Conservation (phyloP, 108 stramenopile species). For the Nannochloropsis granulata region DNA sequence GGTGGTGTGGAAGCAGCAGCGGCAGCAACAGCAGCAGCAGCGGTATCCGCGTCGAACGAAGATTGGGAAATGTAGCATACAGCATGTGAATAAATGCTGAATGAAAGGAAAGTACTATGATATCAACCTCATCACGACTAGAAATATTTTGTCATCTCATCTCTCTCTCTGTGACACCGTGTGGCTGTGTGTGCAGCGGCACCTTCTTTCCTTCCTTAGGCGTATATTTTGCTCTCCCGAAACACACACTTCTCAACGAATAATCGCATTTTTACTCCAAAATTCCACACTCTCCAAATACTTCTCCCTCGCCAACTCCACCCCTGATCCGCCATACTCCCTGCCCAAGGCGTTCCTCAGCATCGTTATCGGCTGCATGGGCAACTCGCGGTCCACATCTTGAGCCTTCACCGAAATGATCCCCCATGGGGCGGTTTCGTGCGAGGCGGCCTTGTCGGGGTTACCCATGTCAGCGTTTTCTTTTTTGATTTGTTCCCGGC, state of each 20-base stretch:
- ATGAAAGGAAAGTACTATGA: too few relatives aligned
- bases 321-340: conserved; percentile 50
- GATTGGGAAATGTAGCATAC: too few relatives aligned
- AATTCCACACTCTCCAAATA: conserved; percentile 23
- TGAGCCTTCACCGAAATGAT: conserved; percentile 95
- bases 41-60: too few relatives aligned
- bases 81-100: too few relatives aligned
- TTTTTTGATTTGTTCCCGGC: conserved; percentile 74
- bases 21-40: too few relatives aligned
- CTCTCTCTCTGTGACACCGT: too few relatives aligned
- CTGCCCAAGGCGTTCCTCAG: conserved; percentile 92
- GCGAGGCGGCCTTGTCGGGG: not conserved
- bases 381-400: conserved; percentile 70
- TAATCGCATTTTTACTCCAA: conserved; percentile 19
- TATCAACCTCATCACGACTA: too few relatives aligned
- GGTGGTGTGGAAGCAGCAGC: too few relatives aligned
- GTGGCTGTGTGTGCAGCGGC: too few relatives aligned
- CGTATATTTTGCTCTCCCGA: too few relatives aligned
- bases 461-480: conserved; percentile 29
- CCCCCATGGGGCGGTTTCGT: conserved; percentile 61
- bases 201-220: too few relatives aligned
- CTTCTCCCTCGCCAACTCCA: conserved; percentile 1
- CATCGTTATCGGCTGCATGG: conserved; percentile 93
- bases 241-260: not conserved
- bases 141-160: too few relatives aligned